Conservation (phyloP, 2,329 filamentous ascomycete genomes). For the Sclerotinia trifoliorum region DNA sequence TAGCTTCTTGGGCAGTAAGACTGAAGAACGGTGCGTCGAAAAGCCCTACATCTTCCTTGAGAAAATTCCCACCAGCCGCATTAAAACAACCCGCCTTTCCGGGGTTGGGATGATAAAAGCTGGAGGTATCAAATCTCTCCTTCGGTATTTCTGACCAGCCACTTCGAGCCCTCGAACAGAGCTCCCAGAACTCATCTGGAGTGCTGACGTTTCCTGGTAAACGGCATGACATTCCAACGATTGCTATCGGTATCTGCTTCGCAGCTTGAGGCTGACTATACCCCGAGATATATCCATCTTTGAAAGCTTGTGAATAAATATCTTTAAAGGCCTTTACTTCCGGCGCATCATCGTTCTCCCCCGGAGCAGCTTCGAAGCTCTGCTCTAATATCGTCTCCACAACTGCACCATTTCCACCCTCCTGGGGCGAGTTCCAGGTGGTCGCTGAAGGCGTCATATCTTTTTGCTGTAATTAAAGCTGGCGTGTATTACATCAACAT, state of each 20-base stretch:
- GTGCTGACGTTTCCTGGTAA: constrained; percentile 49
- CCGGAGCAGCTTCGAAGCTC: background rate
- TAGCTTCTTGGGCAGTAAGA: constrained; percentile 30
- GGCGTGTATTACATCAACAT: constrained; percentile 19
- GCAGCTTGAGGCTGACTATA: constrained; percentile 19
- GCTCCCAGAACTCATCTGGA: constrained; percentile 68
- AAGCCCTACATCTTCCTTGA: constrained; percentile 20
- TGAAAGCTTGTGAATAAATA: constrained; percentile 20
- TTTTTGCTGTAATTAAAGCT: constrained; percentile 18
- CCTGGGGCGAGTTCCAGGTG: constrained; percentile 33
- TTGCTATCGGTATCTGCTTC: constrained; percentile 43
- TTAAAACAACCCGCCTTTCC: constrained; percentile 22
- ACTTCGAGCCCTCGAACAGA: constrained; percentile 60
- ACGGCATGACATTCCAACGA: constrained; percentile 52
- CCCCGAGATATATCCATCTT: constrained; percentile 22
- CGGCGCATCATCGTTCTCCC: background rate
- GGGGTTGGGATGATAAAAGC: constrained; percentile 22
- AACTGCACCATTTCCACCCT: constrained; percentile 17
- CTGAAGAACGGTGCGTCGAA: constrained; percentile 21
- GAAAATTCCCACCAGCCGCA: constrained; percentile 15
- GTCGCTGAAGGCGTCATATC: constrained; percentile 38
- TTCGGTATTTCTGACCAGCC: constrained; percentile 24
- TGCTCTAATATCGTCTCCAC: constrained; percentile 2
- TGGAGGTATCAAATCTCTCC: constrained; percentile 19
- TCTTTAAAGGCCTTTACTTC: constrained; percentile 20